These are phyloP conservation scores for Peronospora farinosa DNA, from an alignment of 352 stramenopile genomes.

Conservation along the genomic window DNA sequence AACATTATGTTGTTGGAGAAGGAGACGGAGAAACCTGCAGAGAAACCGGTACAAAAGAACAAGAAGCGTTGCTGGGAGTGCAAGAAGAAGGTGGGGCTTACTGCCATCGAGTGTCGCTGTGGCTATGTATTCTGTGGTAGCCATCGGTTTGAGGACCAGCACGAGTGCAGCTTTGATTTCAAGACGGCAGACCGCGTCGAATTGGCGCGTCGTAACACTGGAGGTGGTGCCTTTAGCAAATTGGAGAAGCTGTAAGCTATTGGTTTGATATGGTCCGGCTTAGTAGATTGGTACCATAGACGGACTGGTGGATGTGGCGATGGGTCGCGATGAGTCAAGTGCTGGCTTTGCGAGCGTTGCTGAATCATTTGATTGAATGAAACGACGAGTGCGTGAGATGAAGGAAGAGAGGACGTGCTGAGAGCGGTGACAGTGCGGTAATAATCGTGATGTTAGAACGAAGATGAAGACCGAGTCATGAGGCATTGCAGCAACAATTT, in stretches of 20 bases:
- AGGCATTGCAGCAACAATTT: constrained; percentile 6
- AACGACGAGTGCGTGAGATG: background rate
- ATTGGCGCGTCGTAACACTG: constrained; percentile 72
- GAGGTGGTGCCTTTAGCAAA: constrained; percentile 79
- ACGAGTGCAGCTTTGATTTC: constrained; percentile 84
- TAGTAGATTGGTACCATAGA: background rate
- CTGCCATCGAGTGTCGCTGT: constrained; percentile 85
- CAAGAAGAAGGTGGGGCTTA: constrained; percentile 89
- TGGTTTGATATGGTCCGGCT: background rate
- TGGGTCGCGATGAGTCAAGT: constrained; percentile 18
- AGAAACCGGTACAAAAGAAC: constrained; percentile 81
- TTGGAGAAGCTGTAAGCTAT: background rate
- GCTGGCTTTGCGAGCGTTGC: constrained; percentile 10
- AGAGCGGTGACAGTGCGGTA: background rate
- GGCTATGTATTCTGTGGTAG: constrained; percentile 82
- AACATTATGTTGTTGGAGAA: constrained; percentile 11
- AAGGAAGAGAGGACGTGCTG: background rate
- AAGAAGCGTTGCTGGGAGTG: constrained; percentile 88
- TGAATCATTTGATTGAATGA: background rate
- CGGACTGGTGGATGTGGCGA: background rate
- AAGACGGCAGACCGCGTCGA: constrained; percentile 69
- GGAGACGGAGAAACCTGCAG: constrained; percentile 9
- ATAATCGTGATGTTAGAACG: background rate
- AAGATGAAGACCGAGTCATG: background rate
- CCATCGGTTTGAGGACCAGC: constrained; percentile 85